Evolutionary conservation across 352 stramenopile species (phyloP).

Genomic region (Globisporangium paddicum): DNA sequence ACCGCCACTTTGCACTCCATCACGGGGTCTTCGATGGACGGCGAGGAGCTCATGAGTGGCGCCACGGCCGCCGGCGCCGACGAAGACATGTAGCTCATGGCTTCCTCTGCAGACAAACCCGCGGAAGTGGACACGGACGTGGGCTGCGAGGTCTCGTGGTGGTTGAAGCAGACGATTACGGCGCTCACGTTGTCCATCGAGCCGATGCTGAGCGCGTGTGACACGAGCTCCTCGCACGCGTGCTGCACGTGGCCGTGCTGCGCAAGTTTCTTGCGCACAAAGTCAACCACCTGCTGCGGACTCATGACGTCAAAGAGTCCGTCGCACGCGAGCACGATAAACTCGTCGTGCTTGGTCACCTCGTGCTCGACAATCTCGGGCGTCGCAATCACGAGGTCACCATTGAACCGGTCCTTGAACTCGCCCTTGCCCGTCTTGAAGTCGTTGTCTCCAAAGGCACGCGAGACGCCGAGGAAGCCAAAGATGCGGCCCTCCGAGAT

Average conservation of each 20-base stretch:
- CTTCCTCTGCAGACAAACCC: neutral
- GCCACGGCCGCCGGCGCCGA: neutral
- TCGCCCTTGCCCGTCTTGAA: conserved; percentile 82
- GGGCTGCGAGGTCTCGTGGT: neutral
- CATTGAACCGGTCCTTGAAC: conserved; percentile 80
- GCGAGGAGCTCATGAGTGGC: neutral
- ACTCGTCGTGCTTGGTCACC: conserved; percentile 61
- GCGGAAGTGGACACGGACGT: neutral
- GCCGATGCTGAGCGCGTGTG: conserved; percentile 71
- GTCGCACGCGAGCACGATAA: conserved; percentile 79
- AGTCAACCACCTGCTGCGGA: conserved; percentile 78
- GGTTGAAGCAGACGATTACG: conserved; percentile 73
- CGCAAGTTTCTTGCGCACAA: conserved; percentile 65
- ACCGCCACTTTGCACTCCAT: conserved; percentile 13
- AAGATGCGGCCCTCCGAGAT: conserved; percentile 85
- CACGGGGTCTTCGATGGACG: conserved; percentile 1
- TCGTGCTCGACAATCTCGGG: conserved; percentile 61
- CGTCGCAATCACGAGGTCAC: conserved; percentile 67
- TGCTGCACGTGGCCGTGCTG: conserved; percentile 73
- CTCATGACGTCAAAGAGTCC: conserved; percentile 85
- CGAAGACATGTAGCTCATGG: neutral
- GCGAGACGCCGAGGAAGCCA: conserved; percentile 73
- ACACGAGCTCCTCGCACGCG: conserved; percentile 77
- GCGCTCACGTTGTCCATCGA: conserved; percentile 84
- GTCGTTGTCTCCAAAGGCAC: conserved; percentile 82